Evolutionary conservation across 257 asterid species (phyloP).

Genomic region (Capsicum chinense): DNA sequence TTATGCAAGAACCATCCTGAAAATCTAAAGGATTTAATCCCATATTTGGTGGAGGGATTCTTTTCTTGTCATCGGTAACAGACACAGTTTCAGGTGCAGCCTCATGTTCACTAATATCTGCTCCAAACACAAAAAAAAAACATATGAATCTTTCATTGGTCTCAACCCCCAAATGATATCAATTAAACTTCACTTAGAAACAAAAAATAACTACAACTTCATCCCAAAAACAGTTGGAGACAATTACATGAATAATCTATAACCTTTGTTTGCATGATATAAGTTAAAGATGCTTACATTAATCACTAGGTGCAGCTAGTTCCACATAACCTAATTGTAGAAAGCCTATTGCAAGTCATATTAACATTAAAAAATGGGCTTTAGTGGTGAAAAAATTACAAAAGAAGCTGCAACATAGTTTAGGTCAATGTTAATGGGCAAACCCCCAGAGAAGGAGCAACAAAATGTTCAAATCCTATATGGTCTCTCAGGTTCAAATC

Average conservation of each 20-base stretch:
- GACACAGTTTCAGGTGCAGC: conserved; percentile 47
- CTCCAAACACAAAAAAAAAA: conserved; percentile 32
- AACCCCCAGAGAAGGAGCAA: neutral
- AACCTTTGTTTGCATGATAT: neutral
- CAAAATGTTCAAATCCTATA: neutral
- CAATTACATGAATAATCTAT: neutral
- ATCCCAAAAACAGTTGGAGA: neutral
- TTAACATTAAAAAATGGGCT: neutral
- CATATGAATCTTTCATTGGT: conserved; percentile 2
- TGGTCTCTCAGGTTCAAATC: no score
- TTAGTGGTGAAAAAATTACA: neutral
- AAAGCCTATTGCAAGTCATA: neutral
- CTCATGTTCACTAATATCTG: conserved; percentile 55
- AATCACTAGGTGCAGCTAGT: conserved; percentile 17
- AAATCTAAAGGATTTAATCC: conserved; percentile 57
- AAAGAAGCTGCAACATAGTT: neutral
- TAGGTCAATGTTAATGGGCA: neutral
- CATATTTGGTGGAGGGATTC: conserved; percentile 51
- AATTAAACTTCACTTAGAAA: neutral
- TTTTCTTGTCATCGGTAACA: conserved; percentile 57
- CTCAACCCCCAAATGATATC: neutral
- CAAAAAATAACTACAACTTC: neutral
- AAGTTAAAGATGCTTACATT: neutral
- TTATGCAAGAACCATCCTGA: conserved; percentile 68
- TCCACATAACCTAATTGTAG: neutral